Conservation (phyloP, 495 filamentous ascomycete species). For the Penicillium nucicola region DNA sequence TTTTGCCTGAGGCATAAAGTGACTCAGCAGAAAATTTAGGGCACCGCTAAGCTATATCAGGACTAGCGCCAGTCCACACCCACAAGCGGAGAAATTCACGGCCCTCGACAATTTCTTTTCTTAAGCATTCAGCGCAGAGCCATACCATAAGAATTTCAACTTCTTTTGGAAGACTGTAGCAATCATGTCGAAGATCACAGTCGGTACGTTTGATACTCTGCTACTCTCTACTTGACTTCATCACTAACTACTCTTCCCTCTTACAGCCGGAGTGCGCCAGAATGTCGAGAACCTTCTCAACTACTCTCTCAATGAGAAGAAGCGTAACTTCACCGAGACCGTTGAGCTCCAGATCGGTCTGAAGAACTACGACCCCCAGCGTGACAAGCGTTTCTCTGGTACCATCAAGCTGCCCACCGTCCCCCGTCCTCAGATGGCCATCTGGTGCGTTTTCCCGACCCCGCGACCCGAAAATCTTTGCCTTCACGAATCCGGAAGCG, state of each 20-base stretch:
- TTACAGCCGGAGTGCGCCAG: conserved; percentile 87
- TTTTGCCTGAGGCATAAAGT: conserved; percentile 7
- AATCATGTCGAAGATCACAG: conserved; percentile 84
- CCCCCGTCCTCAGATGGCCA: conserved; percentile 88
- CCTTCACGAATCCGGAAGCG: not conserved
- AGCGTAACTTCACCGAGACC: conserved; percentile 98
- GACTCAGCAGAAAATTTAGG: conserved; percentile 31
- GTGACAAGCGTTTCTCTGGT: conserved; percentile 99
- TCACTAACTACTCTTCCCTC: conserved; percentile 23
- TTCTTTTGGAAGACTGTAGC: conserved; percentile 59
- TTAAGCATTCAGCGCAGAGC: conserved; percentile 54
- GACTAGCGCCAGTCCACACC: conserved; percentile 33
- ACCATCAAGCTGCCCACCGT: conserved; percentile 90
- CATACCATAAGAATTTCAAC: conserved; percentile 64
- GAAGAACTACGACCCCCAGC: conserved; percentile 99
- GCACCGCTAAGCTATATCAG: conserved; percentile 28
- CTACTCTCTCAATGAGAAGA: conserved; percentile 96
- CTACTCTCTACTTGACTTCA: not conserved
- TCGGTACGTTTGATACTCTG: conserved; percentile 55
- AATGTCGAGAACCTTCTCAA: conserved; percentile 88
- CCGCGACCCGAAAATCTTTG: not conserved
- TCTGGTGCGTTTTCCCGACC: conserved; percentile 63
- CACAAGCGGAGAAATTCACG: conserved; percentile 50
- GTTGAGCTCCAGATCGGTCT: conserved; percentile 92
- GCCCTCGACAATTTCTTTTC: conserved; percentile 20